Conservation (phyloP, 805 yeast genomes). For the Candida bentonensis region DNA sequence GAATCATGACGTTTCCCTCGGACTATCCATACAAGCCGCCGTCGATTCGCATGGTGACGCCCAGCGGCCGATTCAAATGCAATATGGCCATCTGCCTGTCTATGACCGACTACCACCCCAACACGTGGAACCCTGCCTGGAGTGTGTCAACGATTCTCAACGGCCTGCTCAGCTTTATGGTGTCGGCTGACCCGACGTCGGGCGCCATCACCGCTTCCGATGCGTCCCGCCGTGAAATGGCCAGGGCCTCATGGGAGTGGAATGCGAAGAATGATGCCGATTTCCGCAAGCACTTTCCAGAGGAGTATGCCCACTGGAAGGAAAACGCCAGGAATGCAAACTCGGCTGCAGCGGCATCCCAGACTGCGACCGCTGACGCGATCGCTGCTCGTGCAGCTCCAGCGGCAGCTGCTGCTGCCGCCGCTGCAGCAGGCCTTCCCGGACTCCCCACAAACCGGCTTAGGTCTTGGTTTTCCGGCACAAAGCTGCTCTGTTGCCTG, state of each 20-base stretch:
- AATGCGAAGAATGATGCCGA: conserved; percentile 36
- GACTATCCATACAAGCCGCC: conserved; percentile 93
- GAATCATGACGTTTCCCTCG: conserved; percentile 65
- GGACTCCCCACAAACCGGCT: too few species aligned
- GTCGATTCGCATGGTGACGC: conserved; percentile 68
- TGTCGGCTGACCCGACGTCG: conserved; percentile 51
- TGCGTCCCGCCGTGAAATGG: conserved; percentile 39
- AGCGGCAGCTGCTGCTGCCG: too few species aligned
- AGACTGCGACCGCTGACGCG: too few species aligned
- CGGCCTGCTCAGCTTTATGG: conserved; percentile 86
- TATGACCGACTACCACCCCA: conserved; percentile 93
- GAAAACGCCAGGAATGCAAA: neutral
- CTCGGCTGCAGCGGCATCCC: too few species aligned
- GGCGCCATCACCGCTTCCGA: conserved; percentile 38
- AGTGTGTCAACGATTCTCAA: conserved; percentile 76
- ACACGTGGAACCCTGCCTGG: conserved; percentile 96
- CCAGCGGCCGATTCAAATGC: conserved; percentile 72
- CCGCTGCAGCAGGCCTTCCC: too few species aligned
- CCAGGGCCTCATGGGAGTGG: conserved; percentile 45
- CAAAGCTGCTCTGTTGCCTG: neutral
- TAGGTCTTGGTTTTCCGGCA: neutral
- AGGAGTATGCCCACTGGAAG: neutral
- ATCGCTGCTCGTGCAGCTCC: too few species aligned
- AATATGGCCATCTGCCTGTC: conserved; percentile 74
- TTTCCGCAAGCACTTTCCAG: conserved; percentile 51